Base-by-base conservation (phyloP, 768 basidiomycete species). In the Tephrocybe sp. region DNA sequence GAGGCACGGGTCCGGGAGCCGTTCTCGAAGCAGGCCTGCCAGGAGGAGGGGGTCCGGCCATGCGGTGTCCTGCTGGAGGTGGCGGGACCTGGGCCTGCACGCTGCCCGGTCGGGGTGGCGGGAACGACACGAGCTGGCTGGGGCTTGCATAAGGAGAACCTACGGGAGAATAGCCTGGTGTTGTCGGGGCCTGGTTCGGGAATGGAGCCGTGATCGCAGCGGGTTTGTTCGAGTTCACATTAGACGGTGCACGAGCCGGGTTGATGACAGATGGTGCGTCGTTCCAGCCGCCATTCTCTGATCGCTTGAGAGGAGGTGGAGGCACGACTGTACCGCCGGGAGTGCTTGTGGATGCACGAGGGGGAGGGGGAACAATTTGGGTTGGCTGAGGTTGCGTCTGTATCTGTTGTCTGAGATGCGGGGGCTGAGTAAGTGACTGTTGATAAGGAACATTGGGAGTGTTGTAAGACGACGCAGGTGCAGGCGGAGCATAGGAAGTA, bases 281-380 rank as follows among this genome's bases (percentile, higher is more conserved):
- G 59, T 98, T 98, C 93, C 94, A 98, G 0, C 92, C 92, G 13
- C 86, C 81, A 24, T 84, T 84, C 42, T 87, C 87, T 24, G 72
- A 71, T 35, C 84, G 81, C 25, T 83, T 84, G 3, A 83, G 79
- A 1, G 87, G 80, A 1, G 81, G 76, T 40, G 71, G 68, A 38
- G 76, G 72, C 1, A 60, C 49, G 2, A 54, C 64, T 8, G 47
- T 56, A 21, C 49, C 52, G 9, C 60, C 55, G 24, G 65, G 60
- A 0, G 65, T 61, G 35, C 64, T 65, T 25, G 68, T 64, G 2
- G 60, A 58, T 4, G 64, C 69, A 32, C 66, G 68, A n/a, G 71
- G 79, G 35, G 81, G 75, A 2, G 76, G 77, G 9, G 77, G 77
- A 31, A 63, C 49, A 2, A 68, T 61, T 5, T 70, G 66, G 1